Conservation (phyloP, 2,329 filamentous ascomycete genomes). For the Nemania abortiva region DNA sequence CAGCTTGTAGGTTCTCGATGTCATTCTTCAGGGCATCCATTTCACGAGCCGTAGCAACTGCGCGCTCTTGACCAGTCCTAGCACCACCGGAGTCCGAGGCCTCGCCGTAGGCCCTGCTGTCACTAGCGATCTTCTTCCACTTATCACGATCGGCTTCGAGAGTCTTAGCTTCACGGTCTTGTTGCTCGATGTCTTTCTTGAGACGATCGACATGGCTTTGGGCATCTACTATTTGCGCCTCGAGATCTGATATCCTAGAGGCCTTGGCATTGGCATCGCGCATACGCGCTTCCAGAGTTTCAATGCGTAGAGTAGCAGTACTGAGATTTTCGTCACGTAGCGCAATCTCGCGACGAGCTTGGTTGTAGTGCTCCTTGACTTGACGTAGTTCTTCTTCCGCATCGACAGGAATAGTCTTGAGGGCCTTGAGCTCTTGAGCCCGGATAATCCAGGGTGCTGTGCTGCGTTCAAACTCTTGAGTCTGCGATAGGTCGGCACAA, state of each 20-base stretch:
- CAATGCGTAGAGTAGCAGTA: constrained; percentile 90
- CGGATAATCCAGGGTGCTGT: constrained; percentile 86
- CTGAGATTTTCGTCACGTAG: constrained; percentile 85
- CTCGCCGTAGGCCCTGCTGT: constrained; percentile 68
- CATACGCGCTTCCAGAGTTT: constrained; percentile 90
- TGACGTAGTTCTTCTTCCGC: constrained; percentile 86
- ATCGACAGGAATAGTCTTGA: constrained; percentile 83
- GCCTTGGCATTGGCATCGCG: constrained; percentile 84
- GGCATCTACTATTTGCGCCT: constrained; percentile 67
- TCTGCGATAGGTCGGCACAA: constrained; percentile 76
- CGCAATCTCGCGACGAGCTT: constrained; percentile 77
- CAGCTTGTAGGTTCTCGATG: constrained; percentile 72
- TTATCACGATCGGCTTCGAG: constrained; percentile 76
- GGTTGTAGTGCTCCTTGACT: constrained; percentile 82
- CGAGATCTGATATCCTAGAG: constrained; percentile 74
- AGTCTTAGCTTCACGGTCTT: constrained; percentile 73
- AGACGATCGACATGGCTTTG: constrained; percentile 65
- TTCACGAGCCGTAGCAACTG: constrained; percentile 77
- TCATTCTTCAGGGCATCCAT: constrained; percentile 79
- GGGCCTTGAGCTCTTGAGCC: constrained; percentile 83
- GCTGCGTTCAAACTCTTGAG: constrained; percentile 81
- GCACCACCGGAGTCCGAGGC: constrained; percentile 58
- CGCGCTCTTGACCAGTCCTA: constrained; percentile 73
- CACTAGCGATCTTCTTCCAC: constrained; percentile 77
- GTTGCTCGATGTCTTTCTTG: constrained; percentile 73